Percentiles rank a stretch among this genome's conserved stretches.
Evolutionary conservation across 2,329 filamentous ascomycete species (phyloP).

Genomic region (Fusarium sp.): DNA sequence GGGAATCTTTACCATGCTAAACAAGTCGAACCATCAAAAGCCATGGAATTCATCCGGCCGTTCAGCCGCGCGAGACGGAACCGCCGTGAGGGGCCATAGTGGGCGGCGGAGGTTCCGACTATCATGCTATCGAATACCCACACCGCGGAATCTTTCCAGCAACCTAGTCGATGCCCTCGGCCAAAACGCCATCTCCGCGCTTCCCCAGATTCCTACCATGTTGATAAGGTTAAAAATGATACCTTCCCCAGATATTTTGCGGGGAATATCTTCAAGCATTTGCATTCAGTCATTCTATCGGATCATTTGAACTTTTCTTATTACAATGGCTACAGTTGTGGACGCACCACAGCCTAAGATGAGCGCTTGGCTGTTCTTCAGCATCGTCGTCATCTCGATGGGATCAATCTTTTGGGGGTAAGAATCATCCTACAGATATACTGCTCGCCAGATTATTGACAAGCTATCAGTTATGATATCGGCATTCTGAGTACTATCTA

Average conservation of each 20-base stretch:
- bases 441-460: accelerated
- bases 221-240: slow-evolving; percentile 17
- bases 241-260: slow-evolving; percentile 18
- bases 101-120: slow-evolving; percentile 11
- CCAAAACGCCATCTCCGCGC: neutral
- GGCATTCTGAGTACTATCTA: slow-evolving; percentile 23
- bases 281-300: neutral
- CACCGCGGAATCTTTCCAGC: slow-evolving; percentile 11
- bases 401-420: slow-evolving; percentile 25
- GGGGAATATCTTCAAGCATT: neutral
- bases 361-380: slow-evolving; percentile 21
- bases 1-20: neutral
- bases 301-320: neutral
- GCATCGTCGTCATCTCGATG: slow-evolving; percentile 19
- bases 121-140: neutral
- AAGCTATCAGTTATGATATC: slow-evolving; percentile 7
- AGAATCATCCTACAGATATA: accelerated
- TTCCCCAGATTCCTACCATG: slow-evolving; percentile 15
- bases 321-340: slow-evolving; percentile 15
- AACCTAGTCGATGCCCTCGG: neutral
- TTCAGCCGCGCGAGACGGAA: neutral
- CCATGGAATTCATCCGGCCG: neutral
- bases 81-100: neutral
- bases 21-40: neutral
- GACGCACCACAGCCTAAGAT: slow-evolving; percentile 14